Evolutionary conservation across 139 green algal genomes (phyloP), one percentile per base, ranked within the genome.

Genomic region (Trebouxia sp.): DNA sequence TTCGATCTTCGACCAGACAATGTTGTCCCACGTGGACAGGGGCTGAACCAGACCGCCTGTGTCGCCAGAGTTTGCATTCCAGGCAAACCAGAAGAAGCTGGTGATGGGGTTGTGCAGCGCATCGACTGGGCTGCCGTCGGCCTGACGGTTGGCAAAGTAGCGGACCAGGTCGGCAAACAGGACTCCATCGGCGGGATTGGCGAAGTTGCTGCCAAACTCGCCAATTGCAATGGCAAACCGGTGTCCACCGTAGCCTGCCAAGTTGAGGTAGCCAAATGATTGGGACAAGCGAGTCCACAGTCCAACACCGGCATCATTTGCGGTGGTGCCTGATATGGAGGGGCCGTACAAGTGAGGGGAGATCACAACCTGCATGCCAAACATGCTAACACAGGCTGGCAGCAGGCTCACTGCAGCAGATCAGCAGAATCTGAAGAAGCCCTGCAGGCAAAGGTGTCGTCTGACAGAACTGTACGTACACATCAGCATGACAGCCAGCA

Each of bases 291-390:
- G 37, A 11, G 76, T 77, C 38, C 47, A 85, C 20, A 83, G 67
- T 11, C 14, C 82, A 22, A 32, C 20, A 47, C 79, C 79, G 43
- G 47, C 42, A n/a, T 26, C 45, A 6, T 12, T 12, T 3, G 20
- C 28, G 8, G 43, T 69, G 8, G 42, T 56, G 12, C 38, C 38
- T 38, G 79, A 75, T 65, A 88, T 84, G 37, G 53, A 69, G 20
- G 83, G 83, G n/a, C 55, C 67, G 74, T 90, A 91, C 2, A 89
- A 43, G 70, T 89, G 85, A n/a, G 85, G 83, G 20, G 69, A 80
- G n/a, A 87, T 78, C 20, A 88, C 82, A 10, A 89, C 81, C 42
- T 83, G 79, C 37, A 76, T 14, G 26, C 14, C 32, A 28, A 9
- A 26, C 38, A 50, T 69, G 66, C 9, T n/a, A 50, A 8, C 37